Evolutionary conservation across 2,329 filamentous ascomycete genomes (phyloP).

Genomic region (Fusarium sororula): DNA sequence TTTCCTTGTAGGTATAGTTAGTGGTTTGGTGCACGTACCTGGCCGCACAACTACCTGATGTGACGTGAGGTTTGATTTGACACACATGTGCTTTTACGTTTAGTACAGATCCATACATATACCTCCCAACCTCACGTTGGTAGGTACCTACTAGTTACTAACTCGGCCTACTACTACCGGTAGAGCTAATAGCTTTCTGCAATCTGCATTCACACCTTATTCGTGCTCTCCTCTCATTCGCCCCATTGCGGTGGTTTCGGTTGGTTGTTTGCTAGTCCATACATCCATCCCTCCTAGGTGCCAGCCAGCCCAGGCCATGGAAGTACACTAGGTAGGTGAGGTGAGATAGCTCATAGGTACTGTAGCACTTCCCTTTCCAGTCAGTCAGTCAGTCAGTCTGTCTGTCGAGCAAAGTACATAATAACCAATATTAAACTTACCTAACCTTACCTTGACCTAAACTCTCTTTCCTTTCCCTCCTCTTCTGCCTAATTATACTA

Average conservation of each 20-base stretch:
- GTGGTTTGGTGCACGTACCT: not conserved
- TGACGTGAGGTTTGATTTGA: slow-evolving; percentile 4
- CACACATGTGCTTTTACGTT: slow-evolving; percentile 21
- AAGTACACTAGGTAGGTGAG: not conserved
- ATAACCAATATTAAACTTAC: slow-evolving; percentile 20
- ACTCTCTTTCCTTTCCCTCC: slow-evolving; percentile 23
- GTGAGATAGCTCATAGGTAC: slow-evolving; percentile 17
- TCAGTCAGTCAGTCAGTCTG: not conserved
- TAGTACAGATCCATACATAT: slow-evolving; percentile 1
- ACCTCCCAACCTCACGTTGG: not conserved
- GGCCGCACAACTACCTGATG: slow-evolving; percentile 25
- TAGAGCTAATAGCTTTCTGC: slow-evolving; percentile 16
- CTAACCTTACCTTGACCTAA: slow-evolving; percentile 27
- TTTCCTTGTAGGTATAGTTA: not conserved
- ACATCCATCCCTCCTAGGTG: slow-evolving; percentile 17
- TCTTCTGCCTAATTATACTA: slow-evolving; percentile 13
- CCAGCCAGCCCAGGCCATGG: not conserved
- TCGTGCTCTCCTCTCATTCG: slow-evolving; percentile 29
- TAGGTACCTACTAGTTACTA: not conserved
- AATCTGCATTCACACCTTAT: slow-evolving; percentile 31
- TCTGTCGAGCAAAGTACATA: slow-evolving; percentile 5
- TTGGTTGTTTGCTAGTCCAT: slow-evolving; percentile 33
- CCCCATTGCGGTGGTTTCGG: slow-evolving; percentile 26
- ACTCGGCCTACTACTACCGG: not conserved
- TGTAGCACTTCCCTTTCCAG: slow-evolving; percentile 24